A percentile compares a stretch with the other conserved stretches of the same genome.
Evolutionary conservation across 1,139 yeast species (phyloP).

Genomic region (Candida tropicalis): DNA sequence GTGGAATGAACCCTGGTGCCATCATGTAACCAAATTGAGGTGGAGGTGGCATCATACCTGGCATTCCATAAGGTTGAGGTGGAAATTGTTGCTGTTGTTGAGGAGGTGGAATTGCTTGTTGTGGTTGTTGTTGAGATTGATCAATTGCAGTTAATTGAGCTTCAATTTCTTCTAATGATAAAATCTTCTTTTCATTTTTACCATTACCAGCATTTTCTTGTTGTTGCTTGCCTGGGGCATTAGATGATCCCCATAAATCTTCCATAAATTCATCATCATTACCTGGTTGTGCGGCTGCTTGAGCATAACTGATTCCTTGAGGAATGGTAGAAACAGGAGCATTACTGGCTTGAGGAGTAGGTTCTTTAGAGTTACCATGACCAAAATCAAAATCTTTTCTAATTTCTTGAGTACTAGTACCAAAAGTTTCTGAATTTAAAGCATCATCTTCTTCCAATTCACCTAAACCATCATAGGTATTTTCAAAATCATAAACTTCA

Average conservation of each 20-base stretch:
- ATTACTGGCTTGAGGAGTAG: slow-evolving; percentile 12
- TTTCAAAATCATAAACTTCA: slow-evolving; percentile 71
- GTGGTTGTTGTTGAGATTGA: slow-evolving; percentile 25
- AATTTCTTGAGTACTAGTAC: slow-evolving; percentile 51
- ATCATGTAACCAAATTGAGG: slow-evolving; percentile 44
- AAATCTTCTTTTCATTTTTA: slow-evolving; percentile 43
- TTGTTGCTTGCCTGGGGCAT: slow-evolving; percentile 28
- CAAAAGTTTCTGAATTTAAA: slow-evolving; percentile 87
- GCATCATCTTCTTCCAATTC: slow-evolving; percentile 79
- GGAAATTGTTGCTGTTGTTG: slow-evolving; percentile 26
- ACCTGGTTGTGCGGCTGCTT: slow-evolving; percentile 45
- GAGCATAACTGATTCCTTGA: slow-evolving; percentile 58
- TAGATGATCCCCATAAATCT: slow-evolving; percentile 50
- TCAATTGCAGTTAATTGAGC: slow-evolving; percentile 64
- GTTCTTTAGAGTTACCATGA: slow-evolving; percentile 27
- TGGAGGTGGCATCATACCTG: slow-evolving; percentile 42
- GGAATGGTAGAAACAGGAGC: slow-evolving; percentile 23
- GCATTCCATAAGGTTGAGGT: slow-evolving; percentile 36
- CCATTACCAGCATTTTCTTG: slow-evolving; percentile 14
- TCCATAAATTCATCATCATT: slow-evolving; percentile 54
- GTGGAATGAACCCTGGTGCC: slow-evolving; percentile 46
- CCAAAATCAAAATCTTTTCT: slow-evolving; percentile 82
- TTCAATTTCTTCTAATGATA: slow-evolving; percentile 76
- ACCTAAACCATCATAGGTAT: slow-evolving; percentile 80
- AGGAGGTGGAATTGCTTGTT: slow-evolving; percentile 19